phyloP scores from a whole-genome alignment of 306 rosid species.

The Casuarina equisetifolia region DNA sequence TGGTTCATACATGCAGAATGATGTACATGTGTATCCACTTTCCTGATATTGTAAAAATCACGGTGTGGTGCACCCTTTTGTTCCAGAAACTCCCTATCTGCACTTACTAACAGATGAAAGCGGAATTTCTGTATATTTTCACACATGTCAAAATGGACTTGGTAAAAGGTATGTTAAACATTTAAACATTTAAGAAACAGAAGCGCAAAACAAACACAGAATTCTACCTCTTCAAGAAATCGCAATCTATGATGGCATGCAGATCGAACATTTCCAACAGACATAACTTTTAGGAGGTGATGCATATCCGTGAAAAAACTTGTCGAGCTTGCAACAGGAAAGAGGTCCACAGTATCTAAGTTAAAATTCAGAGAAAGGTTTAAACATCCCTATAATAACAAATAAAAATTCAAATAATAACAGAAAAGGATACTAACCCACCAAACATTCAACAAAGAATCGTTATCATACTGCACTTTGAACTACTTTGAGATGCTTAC shows the following conservation, averaged over 20 bases:
- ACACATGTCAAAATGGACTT: conserved; percentile 24
- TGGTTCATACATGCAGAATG: conserved; percentile 98
- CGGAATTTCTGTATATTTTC: conserved; percentile 75
- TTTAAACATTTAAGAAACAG: not conserved
- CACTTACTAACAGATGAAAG: conserved; percentile 69
- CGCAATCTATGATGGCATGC: conserved; percentile 77
- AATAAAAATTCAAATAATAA: conserved; percentile 15
- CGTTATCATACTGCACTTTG: conserved; percentile 4
- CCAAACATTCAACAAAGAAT: conserved; percentile 5
- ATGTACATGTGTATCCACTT: conserved; percentile 89
- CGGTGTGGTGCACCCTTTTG: conserved; percentile 89
- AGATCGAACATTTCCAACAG: conserved; percentile 75
- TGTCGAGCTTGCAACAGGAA: conserved; percentile 77
- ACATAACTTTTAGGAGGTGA: conserved; percentile 67
- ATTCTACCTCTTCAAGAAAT: conserved; percentile 78
- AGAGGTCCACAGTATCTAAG: conserved; percentile 65
- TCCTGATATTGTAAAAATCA: conserved; percentile 84
- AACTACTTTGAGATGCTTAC: conserved; percentile 36
- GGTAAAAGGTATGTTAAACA: too few relatives aligned
- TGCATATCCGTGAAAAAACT: conserved; percentile 79
- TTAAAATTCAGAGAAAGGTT: conserved; percentile 23
- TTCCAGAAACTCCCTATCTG: conserved; percentile 68
- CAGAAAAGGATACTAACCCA: not conserved
- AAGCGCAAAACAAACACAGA: conserved; percentile 21
- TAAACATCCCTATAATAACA: conserved; percentile 10